Conservation (phyloP, 2,329 filamentous ascomycete species). For the Ophiostoma triangulosporum region DNA sequence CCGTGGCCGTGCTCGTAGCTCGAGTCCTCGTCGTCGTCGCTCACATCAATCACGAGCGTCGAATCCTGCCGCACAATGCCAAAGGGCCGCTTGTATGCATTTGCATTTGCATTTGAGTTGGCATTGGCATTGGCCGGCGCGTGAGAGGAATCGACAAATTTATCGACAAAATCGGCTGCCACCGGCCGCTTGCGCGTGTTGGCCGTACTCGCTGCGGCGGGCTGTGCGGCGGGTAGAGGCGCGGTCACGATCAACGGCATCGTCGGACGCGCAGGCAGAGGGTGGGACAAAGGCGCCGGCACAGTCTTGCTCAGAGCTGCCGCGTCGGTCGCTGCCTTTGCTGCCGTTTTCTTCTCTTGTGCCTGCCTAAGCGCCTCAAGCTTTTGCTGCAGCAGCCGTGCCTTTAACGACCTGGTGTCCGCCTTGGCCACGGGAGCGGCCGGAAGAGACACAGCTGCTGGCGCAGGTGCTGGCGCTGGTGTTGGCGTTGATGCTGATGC, state of each 20-base stretch:
- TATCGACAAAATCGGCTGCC: constrained; percentile 58
- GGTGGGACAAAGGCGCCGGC: background rate
- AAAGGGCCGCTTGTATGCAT: constrained; percentile 44
- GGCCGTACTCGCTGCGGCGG: background rate
- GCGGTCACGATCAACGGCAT: background rate
- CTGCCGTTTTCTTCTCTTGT: constrained; percentile 26
- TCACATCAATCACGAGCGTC: constrained; percentile 70
- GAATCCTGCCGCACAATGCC: constrained; percentile 44
- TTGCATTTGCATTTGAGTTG: constrained; percentile 19
- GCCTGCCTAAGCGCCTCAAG: constrained; percentile 60
- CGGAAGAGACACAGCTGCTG: background rate
- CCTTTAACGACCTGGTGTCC: constrained; percentile 55
- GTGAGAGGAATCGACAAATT: no score
- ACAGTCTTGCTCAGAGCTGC: background rate
- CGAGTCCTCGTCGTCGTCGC: constrained; percentile 51
- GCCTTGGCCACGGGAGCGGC: constrained; percentile 22
- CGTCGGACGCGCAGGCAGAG: background rate
- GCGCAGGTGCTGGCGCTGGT: background rate
- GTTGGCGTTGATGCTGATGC: background rate
- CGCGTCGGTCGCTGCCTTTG: constrained; percentile 14
- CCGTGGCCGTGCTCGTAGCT: constrained; percentile 40
- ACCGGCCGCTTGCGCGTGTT: constrained; percentile 32
- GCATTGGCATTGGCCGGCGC: no score
- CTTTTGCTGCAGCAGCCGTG: constrained; percentile 59
- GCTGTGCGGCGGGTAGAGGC: background rate